A percentile compares a stretch with the other conserved stretches of the same genome.
Conservation (phyloP, 2,329 filamentous ascomycete species). For the Venturia asperata region DNA sequence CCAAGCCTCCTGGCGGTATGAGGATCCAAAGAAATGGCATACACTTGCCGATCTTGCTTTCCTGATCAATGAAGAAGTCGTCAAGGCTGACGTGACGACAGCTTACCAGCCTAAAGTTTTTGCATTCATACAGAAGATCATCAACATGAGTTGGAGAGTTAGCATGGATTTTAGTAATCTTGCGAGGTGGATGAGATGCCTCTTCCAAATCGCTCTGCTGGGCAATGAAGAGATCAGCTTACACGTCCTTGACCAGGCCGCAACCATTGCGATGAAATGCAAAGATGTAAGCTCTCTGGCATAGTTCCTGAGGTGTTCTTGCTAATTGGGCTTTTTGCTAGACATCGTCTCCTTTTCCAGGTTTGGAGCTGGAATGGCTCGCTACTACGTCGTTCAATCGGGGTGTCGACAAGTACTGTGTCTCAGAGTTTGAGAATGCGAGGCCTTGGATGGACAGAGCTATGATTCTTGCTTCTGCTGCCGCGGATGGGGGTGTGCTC, state of each 20-base stretch:
- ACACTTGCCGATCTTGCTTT: constrained; percentile 42
- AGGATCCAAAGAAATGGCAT: constrained; percentile 36
- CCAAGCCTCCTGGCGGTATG: constrained; percentile 32
- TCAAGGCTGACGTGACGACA: constrained; percentile 24
- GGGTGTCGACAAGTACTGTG: constrained; percentile 57
- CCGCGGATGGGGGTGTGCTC: constrained; percentile 43
- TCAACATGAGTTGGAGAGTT: constrained; percentile 14
- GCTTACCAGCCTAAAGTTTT: constrained; percentile 31
- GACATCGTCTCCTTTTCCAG: constrained; percentile 45
- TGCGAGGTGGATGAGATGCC: constrained; percentile 69
- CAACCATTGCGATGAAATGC: constrained; percentile 42
- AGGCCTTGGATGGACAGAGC: constrained; percentile 57
- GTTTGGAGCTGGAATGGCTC: constrained; percentile 69
- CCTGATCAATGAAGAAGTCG: constrained; percentile 35
- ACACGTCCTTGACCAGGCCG: constrained; percentile 57
- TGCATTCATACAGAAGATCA: constrained; percentile 17
- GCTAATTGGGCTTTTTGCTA: constrained; percentile 22
- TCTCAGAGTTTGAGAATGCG: constrained; percentile 48
- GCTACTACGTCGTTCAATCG: constrained; percentile 62
- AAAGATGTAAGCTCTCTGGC: constrained; percentile 5
- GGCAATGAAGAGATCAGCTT: constrained; percentile 51
- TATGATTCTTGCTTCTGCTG: constrained; percentile 53
- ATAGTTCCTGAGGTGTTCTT: not conserved
- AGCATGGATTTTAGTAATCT: constrained; percentile 42
- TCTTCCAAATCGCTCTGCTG: constrained; percentile 61